Evolutionary conservation across 805 yeast species (phyloP).

Genomic region (Saturnispora zaruensis): DNA sequence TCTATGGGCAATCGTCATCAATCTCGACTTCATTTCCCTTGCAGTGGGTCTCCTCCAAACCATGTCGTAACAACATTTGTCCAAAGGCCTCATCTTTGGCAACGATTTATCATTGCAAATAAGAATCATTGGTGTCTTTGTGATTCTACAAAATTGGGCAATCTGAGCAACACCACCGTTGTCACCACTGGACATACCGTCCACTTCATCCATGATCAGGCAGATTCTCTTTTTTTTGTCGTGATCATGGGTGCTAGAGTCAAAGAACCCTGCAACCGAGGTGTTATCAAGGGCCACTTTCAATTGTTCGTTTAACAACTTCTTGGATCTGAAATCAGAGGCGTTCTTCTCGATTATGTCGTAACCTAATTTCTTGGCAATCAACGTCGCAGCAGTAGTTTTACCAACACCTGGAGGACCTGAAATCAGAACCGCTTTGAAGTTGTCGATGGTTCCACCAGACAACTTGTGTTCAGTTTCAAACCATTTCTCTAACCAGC

Average conservation of each 20-base stretch:
- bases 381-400: conserved; percentile 71
- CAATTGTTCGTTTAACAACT: conserved; percentile 57
- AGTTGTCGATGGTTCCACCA: conserved; percentile 56
- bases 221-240: conserved; percentile 49
- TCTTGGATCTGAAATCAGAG: conserved; percentile 83
- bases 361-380: conserved; percentile 61
- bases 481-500: conserved; percentile 79
- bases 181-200: conserved; percentile 99
- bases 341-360: conserved; percentile 76
- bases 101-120: conserved; percentile 88
- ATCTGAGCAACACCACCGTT: conserved; percentile 97
- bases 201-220: conserved; percentile 96
- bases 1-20: conserved; percentile 83
- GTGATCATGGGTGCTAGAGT: conserved; percentile 18
- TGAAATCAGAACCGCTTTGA: conserved; percentile 75
- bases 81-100: conserved; percentile 96
- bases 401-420: conserved; percentile 88
- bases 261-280: conserved; percentile 73
- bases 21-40: conserved; percentile 66
- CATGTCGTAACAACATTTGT: conserved; percentile 67
- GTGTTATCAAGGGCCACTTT: conserved; percentile 70
- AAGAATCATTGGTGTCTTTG: conserved; percentile 82
- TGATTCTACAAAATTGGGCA: conserved; percentile 75
- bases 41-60: conserved; percentile 88
- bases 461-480: conserved; percentile 41